Evolutionary conservation across 169 alveolate genomes (phyloP), one percentile per base, ranked within the genome.

Genomic region (Plasmodium sp.): DNA sequence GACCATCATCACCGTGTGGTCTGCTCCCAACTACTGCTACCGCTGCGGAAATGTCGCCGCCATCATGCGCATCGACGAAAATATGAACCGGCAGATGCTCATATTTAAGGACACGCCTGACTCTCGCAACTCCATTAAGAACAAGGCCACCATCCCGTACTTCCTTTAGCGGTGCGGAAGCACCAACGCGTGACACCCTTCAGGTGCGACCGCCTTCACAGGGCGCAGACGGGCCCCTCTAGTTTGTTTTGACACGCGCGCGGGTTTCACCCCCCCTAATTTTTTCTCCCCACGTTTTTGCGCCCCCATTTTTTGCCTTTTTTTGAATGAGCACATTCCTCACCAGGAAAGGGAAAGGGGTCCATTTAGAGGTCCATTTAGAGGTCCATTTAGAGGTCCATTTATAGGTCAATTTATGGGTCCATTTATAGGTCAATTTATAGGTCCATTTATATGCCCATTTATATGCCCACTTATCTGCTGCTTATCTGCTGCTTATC

Each of bases 1-100:
- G 48, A 96, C 97, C 83, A 99, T 99, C 48, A 99, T 99, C 34
- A 99, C 99, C 3, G 98, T 99, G 27, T 99, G 99, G 97, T 98
- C 99, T 14, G 99, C 99, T 36, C 99, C 99, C 16, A 99, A 99
- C 96, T 99, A 99, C 96, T 99, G 99, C 96, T 99, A 99, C 97
- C 96, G 99, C 93, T 99, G 99, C 95, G 99, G 99, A 33, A 99
- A 99, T 95, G 98, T 98, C 84, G 99, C 99, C 18, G 99, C 99
- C 16, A 98, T 99, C 22, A 96, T 99, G 98, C 99, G 99, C 94
- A 93, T 99, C n/a, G 99, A 99, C 95, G 99, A 99, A 91, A 93
- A 95, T 84, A 93, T 97, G 95, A 95, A 96, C 34, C 41, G 95
- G 34, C 93, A 92, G 73, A 84, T 84, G 93, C 54, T 84, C 31